Evolutionary conservation across 345 rosid species (phyloP).

Genomic region (Eucalyptus lansdowneana): DNA sequence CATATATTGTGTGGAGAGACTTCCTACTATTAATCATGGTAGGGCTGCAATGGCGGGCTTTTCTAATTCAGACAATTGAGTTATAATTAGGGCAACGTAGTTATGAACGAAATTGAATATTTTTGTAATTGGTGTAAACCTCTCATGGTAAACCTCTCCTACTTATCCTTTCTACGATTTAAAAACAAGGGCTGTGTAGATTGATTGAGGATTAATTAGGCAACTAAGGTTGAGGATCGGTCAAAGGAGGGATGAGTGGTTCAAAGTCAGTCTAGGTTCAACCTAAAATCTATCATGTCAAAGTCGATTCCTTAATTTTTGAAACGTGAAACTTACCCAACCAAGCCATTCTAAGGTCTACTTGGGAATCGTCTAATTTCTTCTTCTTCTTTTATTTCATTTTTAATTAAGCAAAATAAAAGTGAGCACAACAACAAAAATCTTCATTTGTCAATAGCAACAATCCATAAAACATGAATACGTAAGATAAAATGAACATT

Average conservation of each 20-base stretch:
- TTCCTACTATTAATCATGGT: accelerated
- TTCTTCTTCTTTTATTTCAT: too few species aligned
- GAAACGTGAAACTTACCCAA: background rate
- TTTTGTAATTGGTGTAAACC: background rate
- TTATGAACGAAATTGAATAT: background rate
- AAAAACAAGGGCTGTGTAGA: background rate
- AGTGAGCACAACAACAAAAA: background rate
- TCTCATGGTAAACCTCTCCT: background rate
- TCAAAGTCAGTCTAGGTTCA: background rate
- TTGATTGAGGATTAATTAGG: background rate
- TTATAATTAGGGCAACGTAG: accelerated
- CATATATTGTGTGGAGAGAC: background rate
- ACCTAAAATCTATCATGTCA: too few species aligned
- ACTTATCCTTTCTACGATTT: background rate
- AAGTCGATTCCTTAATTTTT: too few species aligned
- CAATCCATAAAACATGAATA: background rate
- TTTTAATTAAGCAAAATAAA: too few species aligned
- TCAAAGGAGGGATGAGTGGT: background rate
- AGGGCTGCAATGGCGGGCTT: accelerated
- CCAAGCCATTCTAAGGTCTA: background rate
- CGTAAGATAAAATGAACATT: too few species aligned
- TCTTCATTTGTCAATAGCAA: background rate
- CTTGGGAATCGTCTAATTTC: background rate
- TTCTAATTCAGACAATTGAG: accelerated
- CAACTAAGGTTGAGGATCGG: background rate